These are phyloP conservation scores for cucumber (Cucumis sativus) DNA, from an alignment of 306 rosid genomes.

Conservation along the genomic window DNA sequence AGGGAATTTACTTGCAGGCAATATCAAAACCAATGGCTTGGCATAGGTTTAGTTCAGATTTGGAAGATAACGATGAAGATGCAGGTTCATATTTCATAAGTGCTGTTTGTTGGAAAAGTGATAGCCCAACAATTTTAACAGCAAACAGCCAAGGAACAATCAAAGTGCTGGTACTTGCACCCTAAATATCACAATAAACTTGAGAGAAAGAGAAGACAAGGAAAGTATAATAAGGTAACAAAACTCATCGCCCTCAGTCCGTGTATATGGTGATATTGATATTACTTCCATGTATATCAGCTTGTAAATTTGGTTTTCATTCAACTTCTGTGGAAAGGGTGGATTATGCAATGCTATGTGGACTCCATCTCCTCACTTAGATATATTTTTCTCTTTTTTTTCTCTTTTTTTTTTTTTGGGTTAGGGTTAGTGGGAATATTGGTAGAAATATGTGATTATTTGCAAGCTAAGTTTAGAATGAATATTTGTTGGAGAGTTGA, in stretches of 20 bases:
- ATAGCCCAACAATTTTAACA: slow-evolving; percentile 83
- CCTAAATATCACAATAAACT: neutral
- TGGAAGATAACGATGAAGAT: slow-evolving; percentile 69
- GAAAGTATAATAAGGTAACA: neutral
- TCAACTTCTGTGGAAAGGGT: slow-evolving; percentile 7
- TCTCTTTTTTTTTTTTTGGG: neutral
- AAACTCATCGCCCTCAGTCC: neutral
- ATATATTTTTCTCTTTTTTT: neutral
- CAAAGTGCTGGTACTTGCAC: slow-evolving; percentile 81
- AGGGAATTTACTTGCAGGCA: slow-evolving; percentile 37
- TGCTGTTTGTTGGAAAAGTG: slow-evolving; percentile 97
- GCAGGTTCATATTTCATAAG: slow-evolving; percentile 84
- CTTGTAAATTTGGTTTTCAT: slow-evolving; percentile 5
- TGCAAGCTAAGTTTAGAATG: neutral
- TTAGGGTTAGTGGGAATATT: neutral
- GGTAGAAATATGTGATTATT: neutral
- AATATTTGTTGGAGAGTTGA: neutral
- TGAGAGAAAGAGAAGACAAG: neutral
- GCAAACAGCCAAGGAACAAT: slow-evolving; percentile 98
- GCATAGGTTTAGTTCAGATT: slow-evolving; percentile 69
- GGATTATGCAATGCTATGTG: neutral
- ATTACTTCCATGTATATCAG: neutral
- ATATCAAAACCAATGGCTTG: slow-evolving; percentile 75
- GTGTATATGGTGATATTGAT: neutral
- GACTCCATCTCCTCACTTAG: neutral